A percentile compares a stretch with the other conserved stretches of the same genome.
phyloP scores from a whole-genome alignment of 75 land plant genomes.

The Chamaecyparis obtusa region DNA sequence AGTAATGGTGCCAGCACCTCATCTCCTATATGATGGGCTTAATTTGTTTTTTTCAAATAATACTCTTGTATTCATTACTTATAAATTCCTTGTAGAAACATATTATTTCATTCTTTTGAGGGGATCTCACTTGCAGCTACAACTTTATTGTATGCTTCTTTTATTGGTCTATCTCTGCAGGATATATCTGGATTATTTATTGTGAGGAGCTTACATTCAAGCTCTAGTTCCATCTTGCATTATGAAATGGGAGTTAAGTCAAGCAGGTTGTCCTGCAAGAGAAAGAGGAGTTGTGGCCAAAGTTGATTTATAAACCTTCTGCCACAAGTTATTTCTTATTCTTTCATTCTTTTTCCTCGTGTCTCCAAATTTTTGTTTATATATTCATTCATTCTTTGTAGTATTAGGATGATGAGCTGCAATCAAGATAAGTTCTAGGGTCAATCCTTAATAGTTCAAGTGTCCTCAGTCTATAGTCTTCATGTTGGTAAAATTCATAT shows the following conservation, averaged over 20 bases:
- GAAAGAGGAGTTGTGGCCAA: background rate
- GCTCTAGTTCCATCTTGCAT: background rate
- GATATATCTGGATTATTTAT: background rate
- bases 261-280: background rate
- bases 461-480: background rate
- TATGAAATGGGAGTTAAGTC: background rate
- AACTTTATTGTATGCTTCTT: background rate
- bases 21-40: conserved; percentile 6
- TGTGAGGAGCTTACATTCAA: background rate
- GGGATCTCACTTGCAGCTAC: background rate
- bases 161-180: background rate
- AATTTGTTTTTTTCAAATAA: background rate
- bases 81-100: conserved; percentile 12
- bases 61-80: background rate
- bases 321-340: background rate
- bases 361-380: background rate
- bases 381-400: conserved; percentile 16
- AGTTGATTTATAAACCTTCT: background rate
- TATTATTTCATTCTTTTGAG: conserved; percentile 12
- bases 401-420: conserved; percentile 8
- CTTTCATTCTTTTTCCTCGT: background rate
- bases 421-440: background rate
- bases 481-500: background rate
- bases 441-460: background rate
- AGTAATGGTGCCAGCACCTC: conserved; percentile 30